phyloP scores from a whole-genome alignment of 2,329 filamentous ascomycete species.

The Ceratocystis harringtonii region DNA sequence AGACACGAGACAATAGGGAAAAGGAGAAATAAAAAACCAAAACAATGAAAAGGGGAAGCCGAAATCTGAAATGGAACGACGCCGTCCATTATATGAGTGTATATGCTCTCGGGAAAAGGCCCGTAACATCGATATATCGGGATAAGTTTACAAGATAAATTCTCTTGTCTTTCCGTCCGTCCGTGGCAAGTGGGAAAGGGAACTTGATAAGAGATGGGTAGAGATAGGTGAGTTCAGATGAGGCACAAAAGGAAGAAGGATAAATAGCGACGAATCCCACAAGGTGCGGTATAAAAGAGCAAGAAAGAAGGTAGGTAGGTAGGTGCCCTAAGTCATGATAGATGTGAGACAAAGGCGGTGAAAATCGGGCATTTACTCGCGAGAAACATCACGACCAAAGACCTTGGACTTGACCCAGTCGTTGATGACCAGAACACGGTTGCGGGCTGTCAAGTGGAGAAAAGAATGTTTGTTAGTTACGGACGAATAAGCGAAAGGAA shows the following conservation, averaged over 20 bases:
- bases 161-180: neutral
- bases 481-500: neutral
- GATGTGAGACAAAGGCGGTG: neutral
- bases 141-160: slow-evolving; percentile 2
- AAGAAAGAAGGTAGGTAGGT: neutral
- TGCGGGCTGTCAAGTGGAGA: slow-evolving; percentile 48
- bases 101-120: neutral
- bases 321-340: neutral
- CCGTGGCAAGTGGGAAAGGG: neutral
- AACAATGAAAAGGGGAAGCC: neutral
- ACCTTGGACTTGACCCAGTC: slow-evolving; percentile 97
- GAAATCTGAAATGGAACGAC: neutral
- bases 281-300: neutral
- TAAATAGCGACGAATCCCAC: neutral
- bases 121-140: neutral
- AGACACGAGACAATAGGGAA: neutral
- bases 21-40: neutral
- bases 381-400: slow-evolving; percentile 87
- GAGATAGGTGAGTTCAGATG: too few relatives aligned
- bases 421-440: slow-evolving; percentile 78
- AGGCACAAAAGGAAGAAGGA: neutral
- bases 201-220: too few relatives aligned
- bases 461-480: neutral
- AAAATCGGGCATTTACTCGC: slow-evolving; percentile 42
- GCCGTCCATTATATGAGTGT: neutral